Evolutionary conservation across 108 stramenopile genomes (phyloP), one percentile per base, ranked within the genome.

Genomic region (Pseudonitzschia multiseries): DNA sequence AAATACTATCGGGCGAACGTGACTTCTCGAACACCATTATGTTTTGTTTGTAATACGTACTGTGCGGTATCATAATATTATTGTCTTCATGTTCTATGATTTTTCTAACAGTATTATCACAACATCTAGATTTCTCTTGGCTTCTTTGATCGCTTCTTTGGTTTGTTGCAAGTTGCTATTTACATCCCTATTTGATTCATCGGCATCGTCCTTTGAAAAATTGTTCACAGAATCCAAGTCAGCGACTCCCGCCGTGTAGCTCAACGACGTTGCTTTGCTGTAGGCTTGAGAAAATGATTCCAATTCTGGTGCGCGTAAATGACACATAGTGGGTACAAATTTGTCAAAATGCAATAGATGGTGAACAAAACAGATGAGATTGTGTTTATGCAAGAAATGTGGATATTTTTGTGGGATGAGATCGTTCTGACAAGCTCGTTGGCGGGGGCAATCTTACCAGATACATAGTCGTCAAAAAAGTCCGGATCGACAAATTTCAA

Each of bases 201-300:
- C 70, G 8, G 75, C 71, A 26, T 83, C 85, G 42, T 79, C 85
- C 68, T 87, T 84, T 3, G 74, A 76, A 78, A 92, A 92, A 57
- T 88, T 92, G 56, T 92, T 92, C 21, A 92, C 75, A 27, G 88
- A 77, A 70, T 85, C 85, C 76, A 89, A 87, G 71, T 92, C 91
- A 13, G 83, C 81, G 31, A 82, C 65, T 21, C 90, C 90, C 5
- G 91, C 86, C 20, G 88, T 78, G 27, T 89, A 89, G 33, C 86
- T 87, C 43, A 85, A 64, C 1, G 88, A 79, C 28, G 70, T 78
- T 13, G 91, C 91, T 66, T 71, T 78, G 43, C 84, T 70, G 33
- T 86, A 68, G 12, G 77, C 74, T 72, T 84, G 91, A 22, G 82
- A 80, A 69, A 89, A 83, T 21, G 51, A 66, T 68, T 92, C 91